Conservation (phyloP, 139 green algal genomes). For the Tetradesmus lagerheimii region DNA sequence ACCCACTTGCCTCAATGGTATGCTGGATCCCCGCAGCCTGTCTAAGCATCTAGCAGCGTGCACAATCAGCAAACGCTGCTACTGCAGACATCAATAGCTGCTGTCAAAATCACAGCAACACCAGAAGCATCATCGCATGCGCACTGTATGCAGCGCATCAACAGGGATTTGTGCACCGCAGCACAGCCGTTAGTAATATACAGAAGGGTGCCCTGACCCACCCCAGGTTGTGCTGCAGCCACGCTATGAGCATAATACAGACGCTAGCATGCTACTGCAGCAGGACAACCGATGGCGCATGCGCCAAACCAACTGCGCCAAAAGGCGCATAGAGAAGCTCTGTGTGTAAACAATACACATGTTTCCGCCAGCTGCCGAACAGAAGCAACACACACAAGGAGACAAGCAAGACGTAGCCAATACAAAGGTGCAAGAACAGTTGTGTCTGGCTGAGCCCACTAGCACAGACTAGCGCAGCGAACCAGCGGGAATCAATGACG, state of each 20-base stretch:
- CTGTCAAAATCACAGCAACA: not conserved
- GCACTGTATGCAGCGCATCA: not conserved
- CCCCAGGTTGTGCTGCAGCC: not conserved
- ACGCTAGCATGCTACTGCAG: not conserved
- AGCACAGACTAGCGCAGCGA: no score
- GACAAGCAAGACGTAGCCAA: not conserved
- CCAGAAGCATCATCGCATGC: not conserved
- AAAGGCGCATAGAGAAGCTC: not conserved
- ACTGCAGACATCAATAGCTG: no score
- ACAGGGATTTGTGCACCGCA: not conserved
- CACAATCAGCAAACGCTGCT: no score
- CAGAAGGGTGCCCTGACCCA: not conserved
- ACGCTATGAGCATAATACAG: not conserved
- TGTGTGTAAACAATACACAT: not conserved
- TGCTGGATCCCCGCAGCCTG: no score
- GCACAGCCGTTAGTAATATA: not conserved
- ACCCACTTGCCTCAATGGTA: no score
- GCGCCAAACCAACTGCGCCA: not conserved
- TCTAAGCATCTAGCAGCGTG: no score
- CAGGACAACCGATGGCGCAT: no score
- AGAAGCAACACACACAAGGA: not conserved
- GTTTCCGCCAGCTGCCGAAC: not conserved
- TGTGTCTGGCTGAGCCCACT: not conserved
- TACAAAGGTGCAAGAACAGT: not conserved
- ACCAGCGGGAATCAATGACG: no score